Percentiles rank a stretch among this genome's conserved stretches.
These are phyloP conservation scores for Suillus discolor DNA, from an alignment of 768 basidiomycete genomes.

Conservation along the genomic window DNA sequence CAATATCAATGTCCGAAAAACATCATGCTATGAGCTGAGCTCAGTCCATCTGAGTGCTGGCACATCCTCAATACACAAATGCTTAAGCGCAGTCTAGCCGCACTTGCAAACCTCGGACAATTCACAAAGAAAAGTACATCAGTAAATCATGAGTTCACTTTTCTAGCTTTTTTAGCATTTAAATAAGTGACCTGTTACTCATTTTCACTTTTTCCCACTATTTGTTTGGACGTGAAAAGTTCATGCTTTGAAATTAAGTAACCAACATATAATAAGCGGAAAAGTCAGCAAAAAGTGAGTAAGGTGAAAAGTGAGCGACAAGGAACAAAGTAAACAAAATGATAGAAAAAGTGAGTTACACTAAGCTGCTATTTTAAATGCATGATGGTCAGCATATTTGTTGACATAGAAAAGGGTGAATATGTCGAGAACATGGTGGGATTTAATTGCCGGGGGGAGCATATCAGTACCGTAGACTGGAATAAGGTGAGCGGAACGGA, in stretches of 20 bases:
- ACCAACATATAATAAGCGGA: neutral
- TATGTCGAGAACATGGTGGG: no score
- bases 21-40: no score
- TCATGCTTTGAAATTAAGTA: neutral
- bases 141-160: neutral
- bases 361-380: constrained; percentile 20
- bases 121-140: neutral
- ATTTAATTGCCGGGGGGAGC: no score
- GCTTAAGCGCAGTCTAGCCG: no score
- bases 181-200: no score
- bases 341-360: neutral
- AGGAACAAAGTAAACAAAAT: neutral
- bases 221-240: neutral
- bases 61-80: no score
- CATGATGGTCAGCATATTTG: constrained; percentile 37
- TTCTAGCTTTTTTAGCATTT: neutral
- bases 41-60: no score
- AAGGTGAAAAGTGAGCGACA: neutral
- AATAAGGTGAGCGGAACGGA: constrained; percentile 19
- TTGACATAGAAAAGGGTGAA: no score
- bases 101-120: no score
- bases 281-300: neutral
- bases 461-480: no score
- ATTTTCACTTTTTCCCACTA: no score
- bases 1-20: no score